phyloP scores from a whole-genome alignment of 1,284 basidiomycete genomes.

The Moniliophthora roreri region DNA sequence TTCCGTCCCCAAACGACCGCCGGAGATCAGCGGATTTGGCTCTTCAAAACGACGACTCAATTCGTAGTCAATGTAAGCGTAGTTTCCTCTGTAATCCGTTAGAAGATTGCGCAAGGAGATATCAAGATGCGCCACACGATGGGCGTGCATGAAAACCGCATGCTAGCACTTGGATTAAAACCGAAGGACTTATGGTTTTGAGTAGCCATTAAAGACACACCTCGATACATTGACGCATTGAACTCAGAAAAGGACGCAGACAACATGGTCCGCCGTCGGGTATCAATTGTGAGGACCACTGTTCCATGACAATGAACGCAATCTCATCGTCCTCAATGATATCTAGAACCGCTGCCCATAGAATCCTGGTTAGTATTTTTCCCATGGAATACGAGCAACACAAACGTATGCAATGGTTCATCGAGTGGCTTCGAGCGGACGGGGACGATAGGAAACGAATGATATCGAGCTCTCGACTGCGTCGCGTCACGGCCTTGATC shows the following conservation, averaged over 20 bases:
- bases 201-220: constrained; percentile 24
- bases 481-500: constrained; percentile 64
- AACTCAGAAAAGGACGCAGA: constrained; percentile 50
- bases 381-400: constrained; percentile 20
- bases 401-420: constrained; percentile 77
- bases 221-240: constrained; percentile 67
- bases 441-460: constrained; percentile 54
- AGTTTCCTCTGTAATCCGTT: constrained; percentile 59
- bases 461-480: constrained; percentile 61
- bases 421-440: constrained; percentile 51
- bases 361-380: not conserved
- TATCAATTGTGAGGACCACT: constrained; percentile 68
- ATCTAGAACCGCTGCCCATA: constrained; percentile 57
- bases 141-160: constrained; percentile 64
- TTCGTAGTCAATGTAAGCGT: constrained; percentile 75
- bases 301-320: constrained; percentile 75
- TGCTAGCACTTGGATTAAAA: constrained; percentile 42
- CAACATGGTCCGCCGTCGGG: constrained; percentile 48
- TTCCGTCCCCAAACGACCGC: constrained; percentile 52
- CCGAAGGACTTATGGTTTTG: constrained; percentile 5
- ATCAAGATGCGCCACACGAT: constrained; percentile 67
- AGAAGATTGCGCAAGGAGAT: constrained; percentile 69
- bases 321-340: constrained; percentile 57
- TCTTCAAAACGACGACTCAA: constrained; percentile 53
- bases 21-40: constrained; percentile 35